These are phyloP conservation scores for Arctium lappa DNA, from an alignment of 129 eudicot species.

Conservation along the genomic window DNA sequence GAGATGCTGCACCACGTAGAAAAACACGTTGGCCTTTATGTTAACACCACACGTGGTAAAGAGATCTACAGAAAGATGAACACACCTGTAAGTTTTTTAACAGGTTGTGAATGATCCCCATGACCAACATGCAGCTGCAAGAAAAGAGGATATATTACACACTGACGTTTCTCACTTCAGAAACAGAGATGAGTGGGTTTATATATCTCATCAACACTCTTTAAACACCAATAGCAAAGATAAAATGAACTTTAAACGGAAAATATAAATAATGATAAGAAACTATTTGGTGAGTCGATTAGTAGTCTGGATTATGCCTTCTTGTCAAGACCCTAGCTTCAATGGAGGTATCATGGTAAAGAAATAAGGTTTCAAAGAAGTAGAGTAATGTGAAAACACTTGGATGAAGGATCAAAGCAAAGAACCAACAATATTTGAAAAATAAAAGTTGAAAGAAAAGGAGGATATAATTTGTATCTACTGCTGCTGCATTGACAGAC, in stretches of 20 bases:
- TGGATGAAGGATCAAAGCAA: no score
- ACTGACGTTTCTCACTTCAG: background rate
- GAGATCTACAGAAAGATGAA: background rate
- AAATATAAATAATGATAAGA: background rate
- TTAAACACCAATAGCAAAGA: background rate
- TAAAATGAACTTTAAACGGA: background rate
- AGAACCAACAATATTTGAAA: no score
- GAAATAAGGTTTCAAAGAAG: no score
- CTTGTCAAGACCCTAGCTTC: no score
- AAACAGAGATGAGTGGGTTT: background rate
- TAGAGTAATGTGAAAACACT: no score
- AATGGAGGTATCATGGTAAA: no score
- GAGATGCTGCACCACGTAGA: constrained; percentile 41
- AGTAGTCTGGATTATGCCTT: no score
- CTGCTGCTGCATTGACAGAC: no score
- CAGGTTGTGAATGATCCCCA: constrained; percentile 56
- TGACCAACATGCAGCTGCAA: constrained; percentile 81
- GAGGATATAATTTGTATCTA: no score
- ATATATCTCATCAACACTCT: background rate
- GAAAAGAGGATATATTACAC: background rate
- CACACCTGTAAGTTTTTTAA: constrained; percentile 59
- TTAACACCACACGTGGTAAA: constrained; percentile 1
- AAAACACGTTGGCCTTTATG: background rate
- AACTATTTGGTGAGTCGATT: no score
- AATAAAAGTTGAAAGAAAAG: no score